These are phyloP conservation scores for Penicillium parvum DNA, from an alignment of 495 filamentous ascomycete genomes.

Conservation along the genomic window DNA sequence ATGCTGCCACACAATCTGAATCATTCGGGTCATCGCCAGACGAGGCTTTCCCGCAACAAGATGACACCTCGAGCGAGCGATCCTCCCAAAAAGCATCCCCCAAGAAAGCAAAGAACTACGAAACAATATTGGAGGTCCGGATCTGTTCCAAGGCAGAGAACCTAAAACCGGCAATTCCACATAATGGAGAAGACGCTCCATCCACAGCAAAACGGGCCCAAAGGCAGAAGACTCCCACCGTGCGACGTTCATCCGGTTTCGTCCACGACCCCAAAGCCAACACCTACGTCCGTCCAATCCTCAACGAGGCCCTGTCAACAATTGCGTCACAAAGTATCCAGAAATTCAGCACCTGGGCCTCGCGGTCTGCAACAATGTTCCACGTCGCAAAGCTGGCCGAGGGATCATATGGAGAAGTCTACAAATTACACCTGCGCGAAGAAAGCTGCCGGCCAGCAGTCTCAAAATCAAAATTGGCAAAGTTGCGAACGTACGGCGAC, in stretches of 20 bases:
- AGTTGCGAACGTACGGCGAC: constrained; percentile 37
- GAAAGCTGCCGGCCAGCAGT: constrained; percentile 35
- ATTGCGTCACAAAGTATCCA: constrained; percentile 37
- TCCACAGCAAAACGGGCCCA: constrained; percentile 8
- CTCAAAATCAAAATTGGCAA: constrained; percentile 40
- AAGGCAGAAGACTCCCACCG: constrained; percentile 15
- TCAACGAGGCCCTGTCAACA: constrained; percentile 36
- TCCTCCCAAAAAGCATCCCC: constrained; percentile 3
- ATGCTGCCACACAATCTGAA: background rate
- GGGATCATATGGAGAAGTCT: constrained; percentile 51
- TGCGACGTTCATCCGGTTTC: constrained; percentile 33
- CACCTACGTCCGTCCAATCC: constrained; percentile 36
- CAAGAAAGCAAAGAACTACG: constrained; percentile 8
- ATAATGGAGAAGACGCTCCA: constrained; percentile 1
- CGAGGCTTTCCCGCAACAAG: background rate
- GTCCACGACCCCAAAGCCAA: constrained; percentile 36
- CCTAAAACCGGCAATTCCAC: background rate
- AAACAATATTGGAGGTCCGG: constrained; percentile 35
- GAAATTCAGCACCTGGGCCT: constrained; percentile 42
- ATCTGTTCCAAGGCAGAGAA: constrained; percentile 9
- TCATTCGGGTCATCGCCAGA: background rate
- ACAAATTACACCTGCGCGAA: constrained; percentile 40
- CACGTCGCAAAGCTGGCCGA: constrained; percentile 47
- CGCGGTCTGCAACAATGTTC: constrained; percentile 37
- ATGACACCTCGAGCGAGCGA: background rate